phyloP scores from a whole-genome alignment of 768 basidiomycete species.

The Agrocybe praecox region DNA sequence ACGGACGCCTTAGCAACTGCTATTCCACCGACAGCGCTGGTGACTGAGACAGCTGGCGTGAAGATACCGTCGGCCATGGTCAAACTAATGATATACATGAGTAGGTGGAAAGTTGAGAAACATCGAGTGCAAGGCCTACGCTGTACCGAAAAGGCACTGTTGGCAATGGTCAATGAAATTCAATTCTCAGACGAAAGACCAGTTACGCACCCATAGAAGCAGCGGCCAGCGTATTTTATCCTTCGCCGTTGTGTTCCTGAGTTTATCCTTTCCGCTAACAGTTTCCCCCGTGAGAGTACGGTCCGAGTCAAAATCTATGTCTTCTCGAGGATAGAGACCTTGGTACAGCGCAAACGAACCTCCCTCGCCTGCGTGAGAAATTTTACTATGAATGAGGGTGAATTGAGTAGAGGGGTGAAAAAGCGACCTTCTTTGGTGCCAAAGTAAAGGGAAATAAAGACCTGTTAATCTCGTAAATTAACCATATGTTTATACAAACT shows the following conservation, averaged over 20 bases:
- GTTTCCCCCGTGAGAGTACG: conserved; percentile 54
- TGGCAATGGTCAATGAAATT: not conserved
- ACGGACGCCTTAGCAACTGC: conserved; percentile 59
- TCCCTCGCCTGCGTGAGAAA: conserved; percentile 52
- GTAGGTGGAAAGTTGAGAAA: not conserved
- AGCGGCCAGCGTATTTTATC: conserved; percentile 48
- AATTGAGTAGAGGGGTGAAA: conserved; percentile 6
- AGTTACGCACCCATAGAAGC: conserved; percentile 51
- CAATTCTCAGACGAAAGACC: not conserved
- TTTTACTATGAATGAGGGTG: not conserved
- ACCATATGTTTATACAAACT: not conserved
- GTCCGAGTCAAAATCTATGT: conserved; percentile 48
- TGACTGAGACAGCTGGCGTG: conserved; percentile 71
- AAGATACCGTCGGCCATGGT: conserved; percentile 72
- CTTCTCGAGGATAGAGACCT: conserved; percentile 55
- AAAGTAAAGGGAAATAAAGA: conserved; percentile 41
- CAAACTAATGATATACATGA: conserved; percentile 32
- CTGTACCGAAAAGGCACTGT: conserved; percentile 63
- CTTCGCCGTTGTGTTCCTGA: conserved; percentile 24
- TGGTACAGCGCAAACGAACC: conserved; percentile 68
- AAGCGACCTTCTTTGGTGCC: conserved; percentile 49
- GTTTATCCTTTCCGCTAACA: conserved; percentile 12
- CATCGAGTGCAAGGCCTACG: conserved; percentile 25
- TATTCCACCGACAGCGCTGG: conserved; percentile 70
- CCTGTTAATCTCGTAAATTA: conserved; percentile 27